Conservation (phyloP, 225 moss, liverwort and hornwort species). For the Takakia lepidozioides region DNA sequence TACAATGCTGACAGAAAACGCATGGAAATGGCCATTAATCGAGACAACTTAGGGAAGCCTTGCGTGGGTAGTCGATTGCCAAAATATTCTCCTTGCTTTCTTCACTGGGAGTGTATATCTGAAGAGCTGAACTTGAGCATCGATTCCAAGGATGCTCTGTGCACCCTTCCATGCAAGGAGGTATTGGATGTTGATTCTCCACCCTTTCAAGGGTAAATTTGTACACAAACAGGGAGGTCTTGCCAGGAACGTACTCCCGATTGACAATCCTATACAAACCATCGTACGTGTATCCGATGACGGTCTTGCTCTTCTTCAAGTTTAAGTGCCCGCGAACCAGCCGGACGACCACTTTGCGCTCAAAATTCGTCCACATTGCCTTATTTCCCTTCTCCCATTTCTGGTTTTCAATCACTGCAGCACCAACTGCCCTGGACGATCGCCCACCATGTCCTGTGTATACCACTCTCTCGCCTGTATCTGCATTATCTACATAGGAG, state of each 20-base stretch:
- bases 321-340: constrained; percentile 37
- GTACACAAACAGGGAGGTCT: constrained; percentile 24
- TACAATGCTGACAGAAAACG: too few relatives aligned
- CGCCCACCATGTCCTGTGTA: constrained; percentile 63
- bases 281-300: constrained; percentile 41
- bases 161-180: constrained; percentile 29
- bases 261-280: constrained; percentile 25
- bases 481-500: constrained; percentile 39
- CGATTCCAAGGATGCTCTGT: constrained; percentile 40
- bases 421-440: constrained; percentile 25
- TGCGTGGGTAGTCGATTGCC: too few relatives aligned
- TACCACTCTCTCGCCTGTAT: constrained; percentile 24
- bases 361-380: constrained; percentile 28
- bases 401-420: constrained; percentile 35
- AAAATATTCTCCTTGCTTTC: too few relatives aligned
- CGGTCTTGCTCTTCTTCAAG: constrained; percentile 4
- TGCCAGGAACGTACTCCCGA: constrained; percentile 16
- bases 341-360: constrained; percentile 39
- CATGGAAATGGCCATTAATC: too few relatives aligned
- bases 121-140: too few relatives aligned
- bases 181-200: constrained; percentile 34
- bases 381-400: constrained; percentile 38
- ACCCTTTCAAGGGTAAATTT: constrained; percentile 29
- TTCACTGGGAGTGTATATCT: too few relatives aligned
- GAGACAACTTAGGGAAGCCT: too few relatives aligned